Evolutionary conservation across 2,329 filamentous ascomycete genomes (phyloP).

Genomic region (Metarhizium rileyi): DNA sequence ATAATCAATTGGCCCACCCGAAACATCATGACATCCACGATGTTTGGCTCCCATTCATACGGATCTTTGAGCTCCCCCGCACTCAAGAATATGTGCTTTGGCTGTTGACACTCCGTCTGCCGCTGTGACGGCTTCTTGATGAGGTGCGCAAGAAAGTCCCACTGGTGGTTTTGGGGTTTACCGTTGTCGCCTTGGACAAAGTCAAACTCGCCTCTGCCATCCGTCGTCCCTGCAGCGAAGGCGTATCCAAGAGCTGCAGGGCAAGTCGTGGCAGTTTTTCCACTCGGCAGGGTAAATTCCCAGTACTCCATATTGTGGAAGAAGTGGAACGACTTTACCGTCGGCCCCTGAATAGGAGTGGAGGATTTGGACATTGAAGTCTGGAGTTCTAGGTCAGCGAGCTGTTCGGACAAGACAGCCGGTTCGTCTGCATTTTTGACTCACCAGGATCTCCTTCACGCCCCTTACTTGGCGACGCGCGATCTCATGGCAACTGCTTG

Average conservation of each 20-base stretch:
- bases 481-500: constrained; percentile 66
- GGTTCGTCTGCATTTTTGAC: constrained; percentile 7
- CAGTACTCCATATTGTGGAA: constrained; percentile 76
- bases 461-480: constrained; percentile 60
- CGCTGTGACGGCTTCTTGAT: constrained; percentile 60
- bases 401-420: not conserved
- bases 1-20: constrained; percentile 79
- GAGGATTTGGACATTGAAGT: constrained; percentile 31
- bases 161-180: constrained; percentile 64
- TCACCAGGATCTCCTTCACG: constrained; percentile 36
- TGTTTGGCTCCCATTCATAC: constrained; percentile 83
- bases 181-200: constrained; percentile 80
- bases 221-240: constrained; percentile 86
- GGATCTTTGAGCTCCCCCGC: constrained; percentile 68
- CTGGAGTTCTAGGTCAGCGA: not conserved
- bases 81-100: constrained; percentile 80
- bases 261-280: constrained; percentile 62
- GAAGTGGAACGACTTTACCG: constrained; percentile 74
- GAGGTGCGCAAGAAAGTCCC: constrained; percentile 64
- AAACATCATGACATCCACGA: constrained; percentile 79
- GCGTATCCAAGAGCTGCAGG: constrained; percentile 83
- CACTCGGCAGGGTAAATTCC: constrained; percentile 64
- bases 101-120: constrained; percentile 66
- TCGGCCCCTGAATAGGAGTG: constrained; percentile 48
- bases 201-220: constrained; percentile 85